phyloP scores from a whole-genome alignment of 1,284 basidiomycete genomes.

The Trichosporon sp. region DNA sequence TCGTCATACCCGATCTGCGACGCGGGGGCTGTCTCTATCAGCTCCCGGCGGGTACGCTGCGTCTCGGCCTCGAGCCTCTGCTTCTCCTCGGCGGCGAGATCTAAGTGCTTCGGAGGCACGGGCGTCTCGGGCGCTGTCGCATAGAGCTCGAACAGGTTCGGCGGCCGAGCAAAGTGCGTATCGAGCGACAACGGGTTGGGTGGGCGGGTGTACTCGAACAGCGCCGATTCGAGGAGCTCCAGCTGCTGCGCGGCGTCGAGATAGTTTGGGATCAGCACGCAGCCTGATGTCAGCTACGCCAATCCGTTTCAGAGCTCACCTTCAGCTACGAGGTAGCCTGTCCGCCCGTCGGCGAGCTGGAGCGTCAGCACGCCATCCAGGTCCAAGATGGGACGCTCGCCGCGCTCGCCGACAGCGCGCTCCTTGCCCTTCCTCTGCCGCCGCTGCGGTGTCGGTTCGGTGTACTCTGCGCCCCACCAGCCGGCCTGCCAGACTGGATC shows the following conservation, averaged over 20 bases:
- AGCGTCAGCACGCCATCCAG: slow-evolving; percentile 30
- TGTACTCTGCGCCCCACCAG: slow-evolving; percentile 46
- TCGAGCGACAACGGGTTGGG: slow-evolving; percentile 88
- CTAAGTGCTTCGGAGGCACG: slow-evolving; percentile 38
- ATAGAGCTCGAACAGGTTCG: slow-evolving; percentile 60
- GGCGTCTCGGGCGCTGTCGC: slow-evolving; percentile 43
- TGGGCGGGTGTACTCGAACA: slow-evolving; percentile 69
- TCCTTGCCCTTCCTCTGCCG: slow-evolving; percentile 37
- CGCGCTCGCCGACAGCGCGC: slow-evolving; percentile 30
- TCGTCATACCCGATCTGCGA: slow-evolving; percentile 48
- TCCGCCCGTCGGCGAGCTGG: slow-evolving; percentile 35
- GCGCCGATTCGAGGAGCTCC: slow-evolving; percentile 68
- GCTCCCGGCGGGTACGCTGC: slow-evolving; percentile 20
- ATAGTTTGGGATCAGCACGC: slow-evolving; percentile 76
- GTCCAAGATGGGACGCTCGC: slow-evolving; percentile 37
- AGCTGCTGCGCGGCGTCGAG: slow-evolving; percentile 66
- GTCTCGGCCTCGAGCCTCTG: slow-evolving; percentile 11
- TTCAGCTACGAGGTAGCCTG: slow-evolving; percentile 47
- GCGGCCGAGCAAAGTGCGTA: slow-evolving; percentile 75
- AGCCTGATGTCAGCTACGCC: slow-evolving; percentile 61
- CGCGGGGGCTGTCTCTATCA: slow-evolving; percentile 49
- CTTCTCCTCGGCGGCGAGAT: slow-evolving; percentile 19
- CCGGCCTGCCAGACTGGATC: slow-evolving; percentile 52
- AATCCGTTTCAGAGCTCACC: slow-evolving; percentile 38
- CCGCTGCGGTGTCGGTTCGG: slow-evolving; percentile 16